These are phyloP conservation scores for Acrocalymma vagum DNA, from an alignment of 2,329 filamentous ascomycete species.

Conservation along the genomic window DNA sequence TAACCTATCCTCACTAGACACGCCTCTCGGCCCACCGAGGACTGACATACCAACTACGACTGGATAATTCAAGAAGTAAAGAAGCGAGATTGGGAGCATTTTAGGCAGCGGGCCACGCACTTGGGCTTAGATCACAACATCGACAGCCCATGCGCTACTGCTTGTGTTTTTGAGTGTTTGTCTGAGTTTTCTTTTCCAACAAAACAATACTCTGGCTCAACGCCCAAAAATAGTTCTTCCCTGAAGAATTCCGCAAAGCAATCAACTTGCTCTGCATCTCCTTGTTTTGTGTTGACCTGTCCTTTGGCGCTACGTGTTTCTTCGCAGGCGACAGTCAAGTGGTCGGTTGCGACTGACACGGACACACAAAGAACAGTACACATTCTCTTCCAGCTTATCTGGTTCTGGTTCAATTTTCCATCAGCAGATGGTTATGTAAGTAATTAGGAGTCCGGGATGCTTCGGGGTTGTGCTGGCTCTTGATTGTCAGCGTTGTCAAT, in stretches of 20 bases:
- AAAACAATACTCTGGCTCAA: constrained; percentile 80
- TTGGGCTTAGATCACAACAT: constrained; percentile 75
- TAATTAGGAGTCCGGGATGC: constrained; percentile 16
- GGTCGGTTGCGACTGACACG: constrained; percentile 15
- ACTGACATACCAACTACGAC: constrained; percentile 26
- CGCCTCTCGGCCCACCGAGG: constrained; percentile 33
- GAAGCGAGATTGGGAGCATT: constrained; percentile 34
- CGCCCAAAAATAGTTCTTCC: constrained; percentile 69
- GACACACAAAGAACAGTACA: too few relatives aligned
- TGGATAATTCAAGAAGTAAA: constrained; percentile 22
- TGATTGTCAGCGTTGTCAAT: constrained; percentile 8
- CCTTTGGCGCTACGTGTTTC: constrained; percentile 18
- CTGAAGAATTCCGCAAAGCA: constrained; percentile 58
- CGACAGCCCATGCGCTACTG: constrained; percentile 59
- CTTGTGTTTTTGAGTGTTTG: constrained; percentile 67
- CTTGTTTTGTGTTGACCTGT: constrained; percentile 36
- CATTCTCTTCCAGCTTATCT: constrained; percentile 15
- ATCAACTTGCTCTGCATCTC: constrained; percentile 68
- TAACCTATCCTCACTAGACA: constrained; percentile 34
- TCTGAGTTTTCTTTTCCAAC: constrained; percentile 82
- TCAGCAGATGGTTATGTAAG: constrained; percentile 19
- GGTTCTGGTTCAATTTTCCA: too few relatives aligned
- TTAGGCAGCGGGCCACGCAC: constrained; percentile 42
- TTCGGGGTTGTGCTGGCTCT: constrained; percentile 9
- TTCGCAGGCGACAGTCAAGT: constrained; percentile 24